Evolutionary conservation across 163 green algal genomes (phyloP).

Genomic region (Prototheca wickerhamii): DNA sequence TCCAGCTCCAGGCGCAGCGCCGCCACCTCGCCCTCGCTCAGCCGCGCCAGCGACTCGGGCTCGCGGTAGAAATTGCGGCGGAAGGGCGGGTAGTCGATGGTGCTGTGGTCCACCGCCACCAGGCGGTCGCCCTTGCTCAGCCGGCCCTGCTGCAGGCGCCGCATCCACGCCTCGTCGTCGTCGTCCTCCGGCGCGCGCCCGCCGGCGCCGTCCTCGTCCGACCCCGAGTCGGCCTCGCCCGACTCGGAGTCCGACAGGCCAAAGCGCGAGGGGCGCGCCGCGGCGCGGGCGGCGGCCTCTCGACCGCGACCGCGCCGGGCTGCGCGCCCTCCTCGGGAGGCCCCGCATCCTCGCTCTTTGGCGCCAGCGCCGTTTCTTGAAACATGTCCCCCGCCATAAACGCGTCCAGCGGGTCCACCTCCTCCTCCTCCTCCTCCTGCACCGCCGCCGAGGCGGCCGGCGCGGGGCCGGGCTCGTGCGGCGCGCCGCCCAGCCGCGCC

Average conservation of each 20-base stretch:
- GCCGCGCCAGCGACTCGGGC: constrained; percentile 60
- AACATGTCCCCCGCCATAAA: constrained; percentile 70
- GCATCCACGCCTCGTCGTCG: constrained; percentile 49
- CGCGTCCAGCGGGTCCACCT: constrained; percentile 77
- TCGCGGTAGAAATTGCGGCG: constrained; percentile 91
- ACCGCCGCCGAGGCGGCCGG: background rate
- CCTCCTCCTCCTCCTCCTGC: constrained; percentile 34
- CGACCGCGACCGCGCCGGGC: background rate
- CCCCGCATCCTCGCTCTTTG: too few species aligned
- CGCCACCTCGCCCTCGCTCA: constrained; percentile 67
- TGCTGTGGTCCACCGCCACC: constrained; percentile 65
- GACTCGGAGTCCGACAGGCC: background rate
- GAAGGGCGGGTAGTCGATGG: constrained; percentile 81
- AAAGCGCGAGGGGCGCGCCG: background rate
- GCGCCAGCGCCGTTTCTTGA: constrained; percentile 26
- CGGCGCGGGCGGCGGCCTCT: background rate
- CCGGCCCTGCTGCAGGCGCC: constrained; percentile 56
- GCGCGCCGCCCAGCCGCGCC: background rate
- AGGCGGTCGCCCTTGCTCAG: constrained; percentile 87
- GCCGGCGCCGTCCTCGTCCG: background rate
- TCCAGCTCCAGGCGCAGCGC: constrained; percentile 71
- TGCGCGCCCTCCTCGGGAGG: too few species aligned
- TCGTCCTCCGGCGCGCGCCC: constrained; percentile 25
- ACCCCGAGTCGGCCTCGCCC: background rate
- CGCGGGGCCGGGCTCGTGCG: background rate